Percentiles rank a stretch among this genome's conserved stretches.
Evolutionary conservation across 306 rosid genomes (phyloP).

Genomic region (Cucurbita argyrosperma): DNA sequence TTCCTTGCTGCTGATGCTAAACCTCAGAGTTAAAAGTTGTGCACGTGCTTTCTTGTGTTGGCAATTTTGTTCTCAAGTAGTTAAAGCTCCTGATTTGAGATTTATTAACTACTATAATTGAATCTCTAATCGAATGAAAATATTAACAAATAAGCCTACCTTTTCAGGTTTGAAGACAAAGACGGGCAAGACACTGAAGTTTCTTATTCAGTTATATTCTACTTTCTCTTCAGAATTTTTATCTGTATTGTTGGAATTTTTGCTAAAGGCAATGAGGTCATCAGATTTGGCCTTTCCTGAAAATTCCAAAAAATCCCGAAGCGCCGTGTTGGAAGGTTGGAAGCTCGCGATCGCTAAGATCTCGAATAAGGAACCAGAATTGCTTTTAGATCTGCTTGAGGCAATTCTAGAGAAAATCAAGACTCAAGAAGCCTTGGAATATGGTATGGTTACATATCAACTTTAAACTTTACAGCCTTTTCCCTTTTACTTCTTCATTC

Average conservation of each 20-base stretch:
- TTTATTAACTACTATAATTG: background rate
- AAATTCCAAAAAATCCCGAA: slow-evolving; percentile 14
- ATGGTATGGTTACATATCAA: slow-evolving; percentile 26
- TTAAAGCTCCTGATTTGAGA: background rate
- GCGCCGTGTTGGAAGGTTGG: slow-evolving; percentile 42
- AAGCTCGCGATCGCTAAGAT: slow-evolving; percentile 37
- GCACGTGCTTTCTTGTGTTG: background rate
- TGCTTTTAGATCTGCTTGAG: slow-evolving; percentile 52
- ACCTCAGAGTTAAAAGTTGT: background rate
- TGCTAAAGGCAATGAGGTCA: slow-evolving; percentile 35
- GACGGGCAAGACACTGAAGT: slow-evolving; percentile 32
- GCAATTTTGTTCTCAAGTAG: background rate
- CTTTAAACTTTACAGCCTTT: slow-evolving; percentile 1
- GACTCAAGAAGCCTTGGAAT: slow-evolving; percentile 26
- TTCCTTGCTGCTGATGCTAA: background rate
- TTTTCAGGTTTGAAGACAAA: slow-evolving; percentile 60
- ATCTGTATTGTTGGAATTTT: slow-evolving; percentile 48
- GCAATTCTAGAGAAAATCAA: slow-evolving; percentile 55
- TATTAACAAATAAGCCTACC: background rate
- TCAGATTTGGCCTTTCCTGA: slow-evolving; percentile 26
- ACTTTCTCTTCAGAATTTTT: slow-evolving; percentile 68
- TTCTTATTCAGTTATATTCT: slow-evolving; percentile 48
- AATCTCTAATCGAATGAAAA: slow-evolving; percentile 8
- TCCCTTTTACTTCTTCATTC: background rate
- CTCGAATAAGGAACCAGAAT: slow-evolving; percentile 64